Base-by-base conservation (phyloP, 257 asterid species). In the Avicennia marina region DNA sequence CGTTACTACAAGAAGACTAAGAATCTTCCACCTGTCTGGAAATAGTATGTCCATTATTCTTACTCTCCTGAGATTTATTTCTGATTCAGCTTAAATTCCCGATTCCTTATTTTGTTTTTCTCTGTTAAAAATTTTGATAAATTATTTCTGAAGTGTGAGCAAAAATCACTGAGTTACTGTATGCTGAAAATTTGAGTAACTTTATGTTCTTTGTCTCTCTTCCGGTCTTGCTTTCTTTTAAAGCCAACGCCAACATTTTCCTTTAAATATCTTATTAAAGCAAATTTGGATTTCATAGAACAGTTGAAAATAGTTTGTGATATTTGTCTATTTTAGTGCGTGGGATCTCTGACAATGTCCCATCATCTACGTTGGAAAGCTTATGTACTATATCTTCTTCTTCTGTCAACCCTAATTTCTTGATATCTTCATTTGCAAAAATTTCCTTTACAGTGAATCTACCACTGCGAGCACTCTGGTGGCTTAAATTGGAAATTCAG, bases 11-110 rank as follows among this genome's bases (percentile, higher is more conserved):
- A 77, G 70, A 77, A 72, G 53, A 72, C 76, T 43, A 76, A 76
- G 71, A 77, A 77, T 72, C 83, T 77, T 41, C 83, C 83, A 49
- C 83, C 83, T 17, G 77, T 77, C 56, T 77, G 83, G 79, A 77
- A 77, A 57, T 77, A 72, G 83, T 77, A 66, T 62, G 74, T 63
- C 44, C 53, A 47, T 56, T 29, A 1, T 2, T 39, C 3, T 4
- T 27, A n/a, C 17, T 33, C 41, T 58, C 21, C 2, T 38, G 33
- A 12, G 2, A 22, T 53, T 18, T 33, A 19, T 44, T 36, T 32
- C 24, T 25, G 58, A 17, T 49, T 48, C n/a, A 15, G 13, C 26
- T 39, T 7, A 11, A 36, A 25, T 11, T 12, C 53, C 43, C 8
- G 39, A 43, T 39, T 26, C 52, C 10, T 19, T 46, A 20, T 42